Evolutionary conservation across 495 filamentous ascomycete genomes (phyloP), one percentile per base, ranked within the genome.

Genomic region (Letharia lupina): DNA sequence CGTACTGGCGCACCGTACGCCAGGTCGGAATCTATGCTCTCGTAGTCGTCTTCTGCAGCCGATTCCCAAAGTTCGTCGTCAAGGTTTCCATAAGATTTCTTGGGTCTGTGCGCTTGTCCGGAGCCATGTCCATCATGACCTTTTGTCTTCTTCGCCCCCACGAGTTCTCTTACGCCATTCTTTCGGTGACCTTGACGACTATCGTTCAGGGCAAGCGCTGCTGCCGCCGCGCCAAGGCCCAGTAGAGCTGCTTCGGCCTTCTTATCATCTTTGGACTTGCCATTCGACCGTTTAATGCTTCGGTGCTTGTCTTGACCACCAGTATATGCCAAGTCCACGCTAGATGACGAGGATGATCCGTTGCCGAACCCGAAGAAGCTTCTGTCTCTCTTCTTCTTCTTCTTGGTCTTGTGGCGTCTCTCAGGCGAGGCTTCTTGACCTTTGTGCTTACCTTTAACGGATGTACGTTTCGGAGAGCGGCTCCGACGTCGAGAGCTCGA

Each of bases 51-150:
- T 40, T 81, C 81, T 1, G 83, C 83, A 35, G 82, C 80, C 70
- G 85, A 83, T 60, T 87, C 81, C 86, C 85, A 88, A n/a, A 76
- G 81, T n/a, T 84, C 84, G 40, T 84, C 82, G 18, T 79, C 76
- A 4, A 65, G 54, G 50, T 41, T 72, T 39, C 69, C 74, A 37
- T 77, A 76, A 20, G 72, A 66, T 58, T 74, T 72, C 47, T 74
- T 71, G 11, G 72, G 68, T 42, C 73, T 62, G 59, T 52, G 41
- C 18, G 57, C 39, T 40, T 65, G 56, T 67, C 5, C 52, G 45
- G 52, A 56, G 62, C 20, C 57, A 61, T 37, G 31, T 8, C 33
- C 64, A 37, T 64, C 12, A 59, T 66, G 65, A 4, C 37, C 64
- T 66, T 50, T 70, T 15, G 71, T 70, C n/a, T 79, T 77, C 65